phyloP scores from a whole-genome alignment of 2,329 filamentous ascomycete species.

The Scytalidium sp. region DNA sequence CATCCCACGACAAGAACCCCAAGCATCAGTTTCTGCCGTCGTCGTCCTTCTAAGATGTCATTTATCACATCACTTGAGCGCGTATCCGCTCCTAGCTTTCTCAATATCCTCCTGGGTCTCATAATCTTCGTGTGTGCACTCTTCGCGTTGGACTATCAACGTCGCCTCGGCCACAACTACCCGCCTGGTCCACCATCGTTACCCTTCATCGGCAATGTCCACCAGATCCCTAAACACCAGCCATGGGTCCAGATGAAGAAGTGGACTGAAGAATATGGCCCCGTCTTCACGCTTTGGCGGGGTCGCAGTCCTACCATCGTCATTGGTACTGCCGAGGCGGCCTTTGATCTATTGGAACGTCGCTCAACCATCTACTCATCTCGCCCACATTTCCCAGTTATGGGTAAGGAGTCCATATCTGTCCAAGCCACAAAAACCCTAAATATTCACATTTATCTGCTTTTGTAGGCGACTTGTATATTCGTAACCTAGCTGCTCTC shows the following conservation, averaged over 20 bases:
- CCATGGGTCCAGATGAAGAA: slow-evolving; percentile 21
- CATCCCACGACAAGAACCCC: too few species aligned
- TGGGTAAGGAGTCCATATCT: slow-evolving; percentile 38
- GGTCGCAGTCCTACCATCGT: slow-evolving; percentile 10
- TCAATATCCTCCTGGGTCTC: background rate
- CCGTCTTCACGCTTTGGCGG: slow-evolving; percentile 28
- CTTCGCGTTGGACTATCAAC: background rate
- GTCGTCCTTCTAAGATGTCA: too few species aligned
- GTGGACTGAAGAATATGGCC: slow-evolving; percentile 41
- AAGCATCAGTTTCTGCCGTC: too few species aligned
- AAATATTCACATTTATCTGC: background rate
- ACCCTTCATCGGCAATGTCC: slow-evolving; percentile 15
- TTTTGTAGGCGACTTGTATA: background rate
- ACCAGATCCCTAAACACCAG: slow-evolving; percentile 11
- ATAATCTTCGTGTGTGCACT: background rate
- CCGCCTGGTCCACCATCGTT: slow-evolving; percentile 13
- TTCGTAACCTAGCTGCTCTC: slow-evolving; percentile 30
- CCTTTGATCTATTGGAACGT: slow-evolving; percentile 23
- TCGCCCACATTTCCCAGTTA: slow-evolving; percentile 11
- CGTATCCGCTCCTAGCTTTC: background rate
- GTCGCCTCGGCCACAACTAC: background rate
- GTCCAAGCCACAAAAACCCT: slow-evolving; percentile 38
- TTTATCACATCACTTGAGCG: background rate
- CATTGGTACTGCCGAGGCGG: slow-evolving; percentile 3
- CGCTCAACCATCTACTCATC: slow-evolving; percentile 20